These are phyloP conservation scores for Mycena sanguinolenta DNA, from an alignment of 768 basidiomycete species.

Conservation along the genomic window DNA sequence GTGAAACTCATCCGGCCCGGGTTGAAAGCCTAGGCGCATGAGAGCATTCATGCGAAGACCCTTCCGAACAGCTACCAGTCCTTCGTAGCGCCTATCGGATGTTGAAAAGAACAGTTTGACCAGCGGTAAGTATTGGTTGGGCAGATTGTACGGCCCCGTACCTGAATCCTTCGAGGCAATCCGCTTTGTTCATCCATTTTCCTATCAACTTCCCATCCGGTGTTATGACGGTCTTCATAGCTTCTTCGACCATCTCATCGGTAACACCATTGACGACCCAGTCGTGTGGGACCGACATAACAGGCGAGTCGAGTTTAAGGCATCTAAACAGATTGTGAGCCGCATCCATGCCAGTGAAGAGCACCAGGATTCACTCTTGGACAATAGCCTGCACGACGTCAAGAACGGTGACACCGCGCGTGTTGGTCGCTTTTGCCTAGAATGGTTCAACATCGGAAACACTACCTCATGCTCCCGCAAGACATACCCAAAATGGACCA, in stretches of 20 bases:
- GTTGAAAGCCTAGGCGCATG: background rate
- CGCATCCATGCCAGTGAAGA: background rate
- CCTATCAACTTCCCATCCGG: slow-evolving; percentile 1
- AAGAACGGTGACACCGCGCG: slow-evolving; percentile 1
- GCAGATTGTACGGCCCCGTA: no score
- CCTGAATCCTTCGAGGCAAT: slow-evolving; percentile 1
- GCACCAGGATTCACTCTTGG: background rate
- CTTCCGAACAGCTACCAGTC: background rate
- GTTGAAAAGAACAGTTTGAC: background rate
- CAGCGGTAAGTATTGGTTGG: background rate
- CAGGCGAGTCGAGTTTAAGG: background rate
- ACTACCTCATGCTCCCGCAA: no score
- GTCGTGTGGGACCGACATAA: background rate
- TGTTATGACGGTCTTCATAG: background rate
- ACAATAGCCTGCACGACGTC: slow-evolving; percentile 14
- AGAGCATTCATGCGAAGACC: background rate
- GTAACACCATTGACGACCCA: background rate
- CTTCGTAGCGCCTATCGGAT: slow-evolving; percentile 1
- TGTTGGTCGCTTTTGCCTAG: slow-evolving; percentile 8
- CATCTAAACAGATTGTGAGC: background rate
- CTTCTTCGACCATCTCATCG: slow-evolving; percentile 10
- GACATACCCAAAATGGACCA: slow-evolving; percentile 13
- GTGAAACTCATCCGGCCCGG: background rate
- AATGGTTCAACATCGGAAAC: background rate
- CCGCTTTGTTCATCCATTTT: slow-evolving; percentile 3